Evolutionary conservation across 2,329 filamentous ascomycete species (phyloP).

Genomic region (Fusarium sp.): DNA sequence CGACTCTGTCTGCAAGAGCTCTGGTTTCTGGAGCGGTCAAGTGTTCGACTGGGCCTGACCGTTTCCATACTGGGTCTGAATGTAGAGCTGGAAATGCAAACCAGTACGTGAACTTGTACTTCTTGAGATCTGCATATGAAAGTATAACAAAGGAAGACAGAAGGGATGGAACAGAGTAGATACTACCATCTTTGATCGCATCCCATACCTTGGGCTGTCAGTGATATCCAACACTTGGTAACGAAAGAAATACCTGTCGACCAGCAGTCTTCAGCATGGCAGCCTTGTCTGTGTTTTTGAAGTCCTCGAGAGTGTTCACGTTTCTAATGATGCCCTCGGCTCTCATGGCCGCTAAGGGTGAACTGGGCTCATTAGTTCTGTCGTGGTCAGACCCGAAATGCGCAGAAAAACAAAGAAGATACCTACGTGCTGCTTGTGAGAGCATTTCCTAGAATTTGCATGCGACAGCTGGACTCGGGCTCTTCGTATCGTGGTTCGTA

Average conservation of each 20-base stretch:
- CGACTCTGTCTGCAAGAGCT: slow-evolving; percentile 81
- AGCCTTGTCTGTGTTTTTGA: slow-evolving; percentile 83
- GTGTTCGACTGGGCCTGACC: slow-evolving; percentile 63
- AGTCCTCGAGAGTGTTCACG: slow-evolving; percentile 95
- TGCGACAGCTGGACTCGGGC: slow-evolving; percentile 81
- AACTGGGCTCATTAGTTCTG: slow-evolving; percentile 59
- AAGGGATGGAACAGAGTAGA: slow-evolving; percentile 93
- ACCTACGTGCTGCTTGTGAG: slow-evolving; percentile 85
- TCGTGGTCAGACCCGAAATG: slow-evolving; percentile 34
- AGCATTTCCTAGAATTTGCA: slow-evolving; percentile 90
- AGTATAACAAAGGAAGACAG: slow-evolving; percentile 89
- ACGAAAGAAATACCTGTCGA: slow-evolving; percentile 68
- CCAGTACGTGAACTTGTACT: slow-evolving; percentile 98
- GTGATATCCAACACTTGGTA: not conserved
- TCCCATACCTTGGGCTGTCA: slow-evolving; percentile 83
- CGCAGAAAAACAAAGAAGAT: slow-evolving; percentile 25
- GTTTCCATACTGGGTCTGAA: slow-evolving; percentile 85
- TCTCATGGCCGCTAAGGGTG: slow-evolving; percentile 77
- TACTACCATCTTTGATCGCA: slow-evolving; percentile 94
- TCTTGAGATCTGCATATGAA: slow-evolving; percentile 95
- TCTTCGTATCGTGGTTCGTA: slow-evolving; percentile 86
- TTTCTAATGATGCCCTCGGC: slow-evolving; percentile 96
- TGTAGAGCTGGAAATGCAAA: slow-evolving; percentile 96
- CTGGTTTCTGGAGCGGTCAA: slow-evolving; percentile 78
- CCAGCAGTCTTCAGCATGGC: slow-evolving; percentile 83